These are phyloP conservation scores for Gonium pectorale DNA, from an alignment of 139 green algal genomes.

Conservation along the genomic window DNA sequence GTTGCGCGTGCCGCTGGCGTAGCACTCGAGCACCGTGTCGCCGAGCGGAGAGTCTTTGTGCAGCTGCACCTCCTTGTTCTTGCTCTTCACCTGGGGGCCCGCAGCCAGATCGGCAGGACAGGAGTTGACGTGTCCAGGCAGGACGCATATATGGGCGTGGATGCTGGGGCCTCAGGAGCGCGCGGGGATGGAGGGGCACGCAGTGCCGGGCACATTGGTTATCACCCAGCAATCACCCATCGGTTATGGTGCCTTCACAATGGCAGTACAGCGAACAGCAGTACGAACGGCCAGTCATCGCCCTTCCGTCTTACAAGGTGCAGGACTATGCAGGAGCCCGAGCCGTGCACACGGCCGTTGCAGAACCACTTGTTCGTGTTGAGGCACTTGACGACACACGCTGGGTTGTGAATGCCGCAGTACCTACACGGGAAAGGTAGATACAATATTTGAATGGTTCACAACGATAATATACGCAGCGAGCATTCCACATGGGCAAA, in stretches of 20 bases:
- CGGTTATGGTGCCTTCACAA: too few relatives aligned
- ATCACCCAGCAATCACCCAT: too few relatives aligned
- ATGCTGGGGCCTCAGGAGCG: too few relatives aligned
- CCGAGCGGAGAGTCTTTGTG: slow-evolving; percentile 94
- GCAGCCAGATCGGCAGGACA: too few relatives aligned
- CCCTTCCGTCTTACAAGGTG: slow-evolving; percentile 26
- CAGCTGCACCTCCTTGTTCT: slow-evolving; percentile 83
- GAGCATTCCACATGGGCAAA: too few relatives aligned
- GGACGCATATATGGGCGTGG: too few relatives aligned
- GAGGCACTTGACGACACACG: slow-evolving; percentile 93
- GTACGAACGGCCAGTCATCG: not conserved
- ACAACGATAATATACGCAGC: too few relatives aligned
- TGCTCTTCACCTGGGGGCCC: slow-evolving; percentile 42
- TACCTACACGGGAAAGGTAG: slow-evolving; percentile 76
- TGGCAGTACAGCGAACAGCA: not conserved
- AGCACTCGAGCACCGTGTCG: slow-evolving; percentile 97
- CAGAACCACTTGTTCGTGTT: slow-evolving; percentile 94
- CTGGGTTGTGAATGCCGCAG: slow-evolving; percentile 92
- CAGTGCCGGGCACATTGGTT: too few relatives aligned
- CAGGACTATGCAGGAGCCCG: slow-evolving; percentile 87
- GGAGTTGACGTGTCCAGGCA: too few relatives aligned
- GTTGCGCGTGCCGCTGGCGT: slow-evolving; percentile 91
- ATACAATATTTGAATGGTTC: too few relatives aligned
- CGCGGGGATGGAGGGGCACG: too few relatives aligned
- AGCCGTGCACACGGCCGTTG: slow-evolving; percentile 84